These are phyloP conservation scores for Schizonepeta tenuifolia DNA, from an alignment of 257 asterid species.

Conservation along the genomic window DNA sequence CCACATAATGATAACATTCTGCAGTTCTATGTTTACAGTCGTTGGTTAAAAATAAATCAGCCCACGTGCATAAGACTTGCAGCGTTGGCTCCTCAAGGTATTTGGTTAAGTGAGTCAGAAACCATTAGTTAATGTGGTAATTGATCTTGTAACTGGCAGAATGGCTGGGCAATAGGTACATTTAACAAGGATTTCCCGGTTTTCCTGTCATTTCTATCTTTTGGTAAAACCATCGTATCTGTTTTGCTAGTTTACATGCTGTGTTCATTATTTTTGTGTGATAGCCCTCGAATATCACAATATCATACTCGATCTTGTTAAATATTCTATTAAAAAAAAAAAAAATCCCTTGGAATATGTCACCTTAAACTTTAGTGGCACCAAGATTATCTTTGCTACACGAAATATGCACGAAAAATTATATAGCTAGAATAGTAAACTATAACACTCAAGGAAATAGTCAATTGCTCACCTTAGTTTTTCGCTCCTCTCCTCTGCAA, in stretches of 20 bases:
- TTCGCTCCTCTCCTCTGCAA: constrained; percentile 85
- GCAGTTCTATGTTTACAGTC: neutral
- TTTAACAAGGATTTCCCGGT: neutral
- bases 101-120: neutral
- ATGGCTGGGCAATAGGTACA: neutral
- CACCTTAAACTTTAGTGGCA: constrained; percentile 6
- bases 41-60: neutral
- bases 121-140: neutral
- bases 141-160: neutral
- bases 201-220: neutral
- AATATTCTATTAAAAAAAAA: too few species aligned
- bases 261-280: neutral
- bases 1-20: neutral
- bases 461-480: constrained; percentile 74
- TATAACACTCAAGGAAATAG: constrained; percentile 24
- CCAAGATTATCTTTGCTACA: constrained; percentile 5
- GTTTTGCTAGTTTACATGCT: neutral
- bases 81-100: constrained; percentile 2
- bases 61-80: neutral
- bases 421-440: neutral
- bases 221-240: neutral
- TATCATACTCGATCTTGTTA: neutral
- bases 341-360: neutral
- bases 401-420: constrained; percentile 1
- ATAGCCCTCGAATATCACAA: neutral